Percentiles rank a stretch among this genome's conserved stretches.
Conservation (phyloP, 2,329 filamentous ascomycete species). For the Penicillium sp. region DNA sequence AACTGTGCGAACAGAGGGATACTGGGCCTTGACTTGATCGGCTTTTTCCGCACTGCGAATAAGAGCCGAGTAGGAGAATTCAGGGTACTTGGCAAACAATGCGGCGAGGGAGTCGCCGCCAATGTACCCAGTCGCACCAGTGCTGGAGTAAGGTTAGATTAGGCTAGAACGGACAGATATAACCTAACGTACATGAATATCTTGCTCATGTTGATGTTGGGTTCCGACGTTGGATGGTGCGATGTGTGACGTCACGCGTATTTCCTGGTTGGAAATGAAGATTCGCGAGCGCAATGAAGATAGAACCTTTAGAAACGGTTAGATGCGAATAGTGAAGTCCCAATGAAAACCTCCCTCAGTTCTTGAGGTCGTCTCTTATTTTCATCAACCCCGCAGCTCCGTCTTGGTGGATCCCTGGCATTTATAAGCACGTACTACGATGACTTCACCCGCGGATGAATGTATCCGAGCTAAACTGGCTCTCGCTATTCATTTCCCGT, state of each 20-base stretch:
- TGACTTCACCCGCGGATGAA: no score
- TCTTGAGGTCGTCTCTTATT: not conserved
- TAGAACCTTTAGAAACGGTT: not conserved
- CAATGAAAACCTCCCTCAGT: not conserved
- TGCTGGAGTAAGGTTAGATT: conserved; percentile 30
- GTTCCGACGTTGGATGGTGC: not conserved
- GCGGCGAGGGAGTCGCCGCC: conserved; percentile 51
- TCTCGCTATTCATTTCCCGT: no score
- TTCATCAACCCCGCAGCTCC: not conserved
- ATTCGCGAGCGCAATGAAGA: not conserved
- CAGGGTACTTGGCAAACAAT: conserved; percentile 42
- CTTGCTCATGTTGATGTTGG: conserved; percentile 12
- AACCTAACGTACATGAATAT: conserved; percentile 15
- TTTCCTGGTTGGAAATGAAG: not conserved
- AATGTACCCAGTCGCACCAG: conserved; percentile 53
- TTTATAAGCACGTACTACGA: not conserved
- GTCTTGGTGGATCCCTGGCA: not conserved
- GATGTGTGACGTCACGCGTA: not conserved
- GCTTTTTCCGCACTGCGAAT: conserved; percentile 43
- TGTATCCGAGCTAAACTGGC: no score
- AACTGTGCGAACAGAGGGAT: conserved; percentile 52
- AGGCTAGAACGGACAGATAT: no score
- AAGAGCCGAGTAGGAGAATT: conserved; percentile 41
- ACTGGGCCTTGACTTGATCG: conserved; percentile 38
- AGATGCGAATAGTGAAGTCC: not conserved